Evolutionary conservation across 306 rosid species (phyloP).

Genomic region (Heteromeles arbutifolia): DNA sequence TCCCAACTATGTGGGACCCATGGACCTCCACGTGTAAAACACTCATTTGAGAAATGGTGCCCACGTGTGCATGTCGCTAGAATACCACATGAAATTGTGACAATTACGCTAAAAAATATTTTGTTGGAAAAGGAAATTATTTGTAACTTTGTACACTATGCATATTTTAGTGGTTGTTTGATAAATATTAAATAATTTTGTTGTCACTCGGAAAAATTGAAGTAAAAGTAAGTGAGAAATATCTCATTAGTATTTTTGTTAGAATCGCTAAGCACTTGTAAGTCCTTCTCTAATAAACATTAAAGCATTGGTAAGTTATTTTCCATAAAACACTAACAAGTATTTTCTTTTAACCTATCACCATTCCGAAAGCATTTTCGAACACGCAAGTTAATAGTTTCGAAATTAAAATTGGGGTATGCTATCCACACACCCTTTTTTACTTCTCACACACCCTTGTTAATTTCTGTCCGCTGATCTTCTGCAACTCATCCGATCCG

Average conservation of each 20-base stretch:
- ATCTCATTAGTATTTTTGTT: neutral
- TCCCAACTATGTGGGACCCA: conserved; percentile 52
- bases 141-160: neutral
- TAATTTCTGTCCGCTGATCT: too few relatives aligned
- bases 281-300: neutral
- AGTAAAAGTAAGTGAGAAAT: too few relatives aligned
- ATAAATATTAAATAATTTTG: too few relatives aligned
- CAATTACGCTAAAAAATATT: too few relatives aligned
- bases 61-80: neutral
- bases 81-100: neutral
- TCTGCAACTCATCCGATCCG: too few relatives aligned
- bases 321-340: neutral
- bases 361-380: neutral
- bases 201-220: too few relatives aligned
- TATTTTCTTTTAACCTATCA: neutral
- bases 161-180: too few relatives aligned
- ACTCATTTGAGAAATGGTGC: conserved; percentile 17
- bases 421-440: too few relatives aligned
- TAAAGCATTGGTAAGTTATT: neutral
- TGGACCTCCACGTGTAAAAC: conserved; percentile 36
- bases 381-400: neutral
- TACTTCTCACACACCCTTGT: too few relatives aligned
- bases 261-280: neutral
- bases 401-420: too few relatives aligned
- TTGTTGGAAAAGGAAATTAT: neutral